A percentile compares a stretch with the other conserved stretches of the same genome.
Evolutionary conservation across 805 yeast genomes (phyloP).

Genomic region (Nakazawaea ambrosiae): DNA sequence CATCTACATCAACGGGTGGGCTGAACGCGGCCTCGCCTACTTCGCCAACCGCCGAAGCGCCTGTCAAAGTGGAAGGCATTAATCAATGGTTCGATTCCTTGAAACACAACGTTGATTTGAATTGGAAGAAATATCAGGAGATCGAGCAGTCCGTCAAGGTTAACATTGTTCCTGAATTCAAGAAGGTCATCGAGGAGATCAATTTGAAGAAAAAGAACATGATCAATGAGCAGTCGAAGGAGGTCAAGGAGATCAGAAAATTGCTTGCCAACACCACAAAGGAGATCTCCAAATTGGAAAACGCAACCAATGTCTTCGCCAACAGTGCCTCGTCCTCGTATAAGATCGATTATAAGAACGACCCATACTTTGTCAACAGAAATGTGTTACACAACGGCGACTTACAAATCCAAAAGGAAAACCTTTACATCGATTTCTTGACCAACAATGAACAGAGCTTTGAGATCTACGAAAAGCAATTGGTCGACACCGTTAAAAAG

Average conservation of each 20-base stretch:
- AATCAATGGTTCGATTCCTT: slow-evolving; percentile 22
- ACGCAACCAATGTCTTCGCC: slow-evolving; percentile 15
- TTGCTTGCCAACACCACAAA: slow-evolving; percentile 27
- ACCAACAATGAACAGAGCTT: slow-evolving; percentile 32
- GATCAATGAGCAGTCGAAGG: slow-evolving; percentile 25
- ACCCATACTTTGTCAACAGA: slow-evolving; percentile 41
- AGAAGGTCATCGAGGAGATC: slow-evolving; percentile 30
- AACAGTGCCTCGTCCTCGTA: slow-evolving; percentile 10
- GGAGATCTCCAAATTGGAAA: slow-evolving; percentile 17
- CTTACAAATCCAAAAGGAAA: slow-evolving; percentile 38
- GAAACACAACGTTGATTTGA: slow-evolving; percentile 21
- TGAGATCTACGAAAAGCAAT: slow-evolving; percentile 34
- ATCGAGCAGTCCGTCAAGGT: slow-evolving; percentile 30
- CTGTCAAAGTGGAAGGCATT: slow-evolving; percentile 12
- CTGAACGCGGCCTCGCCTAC: slow-evolving; percentile 11
- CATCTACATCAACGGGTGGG: slow-evolving; percentile 19
- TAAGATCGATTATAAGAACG: slow-evolving; percentile 30
- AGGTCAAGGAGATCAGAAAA: slow-evolving; percentile 32
- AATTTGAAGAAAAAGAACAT: slow-evolving; percentile 36
- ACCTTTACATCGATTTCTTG: slow-evolving; percentile 36
- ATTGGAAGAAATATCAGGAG: slow-evolving; percentile 28
- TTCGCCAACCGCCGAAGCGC: slow-evolving; percentile 1
- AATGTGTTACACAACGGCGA: slow-evolving; percentile 27
- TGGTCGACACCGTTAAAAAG: slow-evolving; percentile 33
- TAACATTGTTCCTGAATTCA: slow-evolving; percentile 36